Evolutionary conservation across 371 early-diverging fungal species (phyloP), one percentile per base, ranked within the genome.

Genomic region (Mortierella sp.): DNA sequence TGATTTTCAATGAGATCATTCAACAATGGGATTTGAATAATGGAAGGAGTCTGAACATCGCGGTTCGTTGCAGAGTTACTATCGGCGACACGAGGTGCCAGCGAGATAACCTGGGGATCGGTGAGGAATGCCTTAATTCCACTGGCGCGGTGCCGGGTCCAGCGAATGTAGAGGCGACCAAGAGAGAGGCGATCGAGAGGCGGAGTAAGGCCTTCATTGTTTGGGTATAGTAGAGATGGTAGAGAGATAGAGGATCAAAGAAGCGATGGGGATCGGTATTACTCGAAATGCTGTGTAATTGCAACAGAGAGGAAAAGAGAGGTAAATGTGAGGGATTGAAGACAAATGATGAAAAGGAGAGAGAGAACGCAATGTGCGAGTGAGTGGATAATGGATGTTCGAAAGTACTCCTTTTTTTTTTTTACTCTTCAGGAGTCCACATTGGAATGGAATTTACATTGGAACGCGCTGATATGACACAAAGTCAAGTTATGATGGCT

Each of bases 1-100:
- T 43, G 32, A 76, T n/a, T 76, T n/a, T 65, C 55, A 26, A 76
- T 39, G 3, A 76, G 59, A 51, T 76, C 71, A 26, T 76, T 52
- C 22, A 76, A 58, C 20, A 70, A 54, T 8, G 76, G 62, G 22
- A 76, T 45, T 26, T 66, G 39, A 0, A 49, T 28, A 3, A 30
- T 43, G 1, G 51, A 28, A 3, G 49, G 32, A 0, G 59, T 57
- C 24, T n/a, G 52, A 10, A 16, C 5, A n/a, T 49, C 60, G 28
- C 11, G 18, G 3, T 37, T 57, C 3, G 40, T 9, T n/a, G n/a
- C n/a, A 37, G 66, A 26, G 16, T 62, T 6, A 18, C 20, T 22
- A 1, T 32, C 64, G 51, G 55, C 10, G 20, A 51, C 57, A 43
- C 66, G 66, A 16, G 77, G 77, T 6, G 77, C 77, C 18, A 66